A percentile compares a stretch with the other conserved stretches of the same genome.
phyloP scores from a whole-genome alignment of 2,329 filamentous ascomycete genomes.

The Aureobasidium sp. region DNA sequence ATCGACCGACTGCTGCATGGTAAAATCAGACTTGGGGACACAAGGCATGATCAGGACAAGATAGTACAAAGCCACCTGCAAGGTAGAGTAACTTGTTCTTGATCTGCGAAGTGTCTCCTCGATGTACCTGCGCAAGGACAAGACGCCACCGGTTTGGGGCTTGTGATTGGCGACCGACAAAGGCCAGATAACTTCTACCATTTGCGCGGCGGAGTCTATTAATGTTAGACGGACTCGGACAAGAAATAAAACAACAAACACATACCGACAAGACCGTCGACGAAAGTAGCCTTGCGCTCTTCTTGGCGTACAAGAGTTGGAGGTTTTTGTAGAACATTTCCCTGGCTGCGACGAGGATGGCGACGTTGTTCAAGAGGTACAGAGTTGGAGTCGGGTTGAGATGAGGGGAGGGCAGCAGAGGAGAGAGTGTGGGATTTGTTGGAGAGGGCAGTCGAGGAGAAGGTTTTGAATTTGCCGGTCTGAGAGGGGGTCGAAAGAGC shows the following conservation, averaged over 20 bases:
- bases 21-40: conserved; percentile 75
- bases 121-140: conserved; percentile 91
- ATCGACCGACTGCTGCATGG: conserved; percentile 73
- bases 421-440: background rate
- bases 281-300: conserved; percentile 89
- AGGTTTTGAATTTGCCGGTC: background rate
- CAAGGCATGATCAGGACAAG: conserved; percentile 87
- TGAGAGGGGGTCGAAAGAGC: background rate
- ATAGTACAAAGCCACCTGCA: conserved; percentile 96
- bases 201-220: conserved; percentile 91
- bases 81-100: conserved; percentile 90
- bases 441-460: too few relatives aligned
- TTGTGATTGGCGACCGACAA: conserved; percentile 64
- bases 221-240: conserved; percentile 10
- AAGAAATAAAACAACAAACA: conserved; percentile 15
- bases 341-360: conserved; percentile 49
- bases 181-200: conserved; percentile 96
- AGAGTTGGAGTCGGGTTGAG: conserved; percentile 25
- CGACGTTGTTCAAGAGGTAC: conserved; percentile 55
- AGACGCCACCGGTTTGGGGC: conserved; percentile 51
- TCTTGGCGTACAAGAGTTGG: conserved; percentile 75
- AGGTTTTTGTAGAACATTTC: conserved; percentile 51
- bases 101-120: conserved; percentile 94
- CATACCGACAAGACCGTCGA: conserved; percentile 97
- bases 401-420: background rate